Conservation (phyloP, 2,329 filamentous ascomycete genomes). For the Exophiala aquamarina region DNA sequence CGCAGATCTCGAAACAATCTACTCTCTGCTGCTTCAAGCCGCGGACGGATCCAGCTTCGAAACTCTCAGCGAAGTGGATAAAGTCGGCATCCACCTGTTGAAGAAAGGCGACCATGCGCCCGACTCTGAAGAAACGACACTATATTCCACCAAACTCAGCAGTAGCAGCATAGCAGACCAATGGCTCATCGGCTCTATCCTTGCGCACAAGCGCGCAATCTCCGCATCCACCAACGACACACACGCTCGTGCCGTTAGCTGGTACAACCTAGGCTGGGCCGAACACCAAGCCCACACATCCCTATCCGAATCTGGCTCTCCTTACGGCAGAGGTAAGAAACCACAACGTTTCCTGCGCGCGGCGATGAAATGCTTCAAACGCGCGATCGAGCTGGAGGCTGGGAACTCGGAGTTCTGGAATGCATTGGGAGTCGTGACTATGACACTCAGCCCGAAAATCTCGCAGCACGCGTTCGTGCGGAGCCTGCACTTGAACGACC, state of each 20-base stretch:
- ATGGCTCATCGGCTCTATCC: slow-evolving; percentile 69
- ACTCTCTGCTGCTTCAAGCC: slow-evolving; percentile 51
- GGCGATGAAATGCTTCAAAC: slow-evolving; percentile 87
- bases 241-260: slow-evolving; percentile 90
- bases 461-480: slow-evolving; percentile 91
- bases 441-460: slow-evolving; percentile 78
- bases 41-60: slow-evolving; percentile 45
- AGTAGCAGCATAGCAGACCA: slow-evolving; percentile 46
- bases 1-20: slow-evolving; percentile 47
- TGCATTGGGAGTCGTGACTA: slow-evolving; percentile 86
- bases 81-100: slow-evolving; percentile 35
- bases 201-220: slow-evolving; percentile 86
- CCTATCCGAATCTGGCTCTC: slow-evolving; percentile 13
- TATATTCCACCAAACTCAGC: no score
- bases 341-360: slow-evolving; percentile 71
- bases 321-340: slow-evolving; percentile 46
- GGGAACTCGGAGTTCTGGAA: slow-evolving; percentile 98
- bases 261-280: slow-evolving; percentile 95
- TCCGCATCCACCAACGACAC: slow-evolving; percentile 69
- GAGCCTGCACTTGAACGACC: slow-evolving; percentile 88
- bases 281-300: slow-evolving; percentile 75
- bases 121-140: no score
- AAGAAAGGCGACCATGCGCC: slow-evolving; percentile 26
- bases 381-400: slow-evolving; percentile 90
- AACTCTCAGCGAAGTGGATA: slow-evolving; percentile 68